Conservation (phyloP, 73 alveolate species). For the Paramecium octaurelia region DNA sequence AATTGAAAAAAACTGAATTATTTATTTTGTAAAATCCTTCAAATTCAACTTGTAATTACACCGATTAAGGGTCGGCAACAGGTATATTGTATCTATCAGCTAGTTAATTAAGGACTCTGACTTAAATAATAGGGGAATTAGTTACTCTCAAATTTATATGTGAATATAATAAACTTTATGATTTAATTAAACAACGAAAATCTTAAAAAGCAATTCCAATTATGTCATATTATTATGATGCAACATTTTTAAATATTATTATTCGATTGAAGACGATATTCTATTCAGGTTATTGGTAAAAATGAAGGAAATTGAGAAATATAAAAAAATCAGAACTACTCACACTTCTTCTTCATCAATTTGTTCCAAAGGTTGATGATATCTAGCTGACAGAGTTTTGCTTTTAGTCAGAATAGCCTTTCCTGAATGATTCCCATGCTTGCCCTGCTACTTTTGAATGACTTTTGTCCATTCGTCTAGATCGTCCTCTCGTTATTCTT, state of each 20-base stretch:
- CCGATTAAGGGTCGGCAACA: neutral
- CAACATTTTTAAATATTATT: neutral
- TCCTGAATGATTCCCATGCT: neutral
- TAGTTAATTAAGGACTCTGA: neutral
- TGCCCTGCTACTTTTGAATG: neutral
- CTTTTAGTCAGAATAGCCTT: neutral
- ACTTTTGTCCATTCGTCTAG: neutral
- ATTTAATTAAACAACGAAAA: neutral
- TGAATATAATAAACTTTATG: neutral
- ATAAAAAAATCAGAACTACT: neutral
- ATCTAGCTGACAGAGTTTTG: neutral
- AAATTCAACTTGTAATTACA: neutral
- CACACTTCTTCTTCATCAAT: slow-evolving; percentile 19
- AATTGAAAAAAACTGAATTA: neutral
- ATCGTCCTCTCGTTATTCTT: neutral
- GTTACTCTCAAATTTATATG: neutral
- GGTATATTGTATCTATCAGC: neutral
- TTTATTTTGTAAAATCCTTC: neutral
- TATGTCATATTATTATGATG: neutral
- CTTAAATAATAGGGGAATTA: neutral
- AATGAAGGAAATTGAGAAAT: neutral
- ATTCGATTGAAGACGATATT: neutral
- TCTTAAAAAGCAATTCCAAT: neutral
- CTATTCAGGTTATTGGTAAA: neutral
- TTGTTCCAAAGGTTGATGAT: neutral